A percentile compares a stretch with the other conserved stretches of the same genome.
Evolutionary conservation across 805 yeast species (phyloP).

Genomic region (Candida golubevii): DNA sequence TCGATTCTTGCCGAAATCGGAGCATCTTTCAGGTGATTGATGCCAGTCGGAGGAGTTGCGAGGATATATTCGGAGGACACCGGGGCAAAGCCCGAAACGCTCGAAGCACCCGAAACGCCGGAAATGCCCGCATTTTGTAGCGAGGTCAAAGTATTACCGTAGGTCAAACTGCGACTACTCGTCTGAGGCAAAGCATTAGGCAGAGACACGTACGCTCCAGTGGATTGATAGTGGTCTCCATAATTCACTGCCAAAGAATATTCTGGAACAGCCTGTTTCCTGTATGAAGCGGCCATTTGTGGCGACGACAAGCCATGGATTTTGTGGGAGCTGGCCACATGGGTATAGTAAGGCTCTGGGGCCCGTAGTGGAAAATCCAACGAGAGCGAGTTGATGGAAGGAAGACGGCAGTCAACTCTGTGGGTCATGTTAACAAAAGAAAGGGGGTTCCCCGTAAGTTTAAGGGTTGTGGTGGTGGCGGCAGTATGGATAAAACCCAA

Average conservation of each 20-base stretch:
- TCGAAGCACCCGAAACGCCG: not conserved
- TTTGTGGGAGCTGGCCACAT: not conserved
- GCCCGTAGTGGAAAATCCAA: slow-evolving; percentile 29
- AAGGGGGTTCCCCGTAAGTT: not conserved
- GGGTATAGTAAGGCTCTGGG: not conserved
- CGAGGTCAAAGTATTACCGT: not conserved
- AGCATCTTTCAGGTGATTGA: not conserved
- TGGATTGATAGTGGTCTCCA: not conserved
- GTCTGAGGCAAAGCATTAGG: not conserved
- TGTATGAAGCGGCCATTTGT: not conserved
- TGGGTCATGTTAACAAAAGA: slow-evolving; percentile 6
- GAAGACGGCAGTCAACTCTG: slow-evolving; percentile 22
- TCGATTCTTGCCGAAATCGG: not conserved
- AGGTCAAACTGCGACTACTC: too few relatives aligned
- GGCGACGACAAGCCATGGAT: not conserved
- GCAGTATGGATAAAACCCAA: too few relatives aligned
- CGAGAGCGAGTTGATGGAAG: slow-evolving; percentile 32
- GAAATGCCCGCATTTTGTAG: too few relatives aligned
- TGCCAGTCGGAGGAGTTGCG: not conserved
- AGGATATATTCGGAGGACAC: not conserved
- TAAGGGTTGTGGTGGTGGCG: too few relatives aligned
- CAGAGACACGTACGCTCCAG: not conserved
- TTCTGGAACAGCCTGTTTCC: not conserved
- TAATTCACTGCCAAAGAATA: not conserved
- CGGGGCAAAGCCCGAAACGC: not conserved